Percentiles rank a stretch among this genome's conserved stretches.
These are phyloP conservation scores for Neocatenulostroma microsporum DNA, from an alignment of 2,329 filamentous ascomycete genomes.

Conservation along the genomic window DNA sequence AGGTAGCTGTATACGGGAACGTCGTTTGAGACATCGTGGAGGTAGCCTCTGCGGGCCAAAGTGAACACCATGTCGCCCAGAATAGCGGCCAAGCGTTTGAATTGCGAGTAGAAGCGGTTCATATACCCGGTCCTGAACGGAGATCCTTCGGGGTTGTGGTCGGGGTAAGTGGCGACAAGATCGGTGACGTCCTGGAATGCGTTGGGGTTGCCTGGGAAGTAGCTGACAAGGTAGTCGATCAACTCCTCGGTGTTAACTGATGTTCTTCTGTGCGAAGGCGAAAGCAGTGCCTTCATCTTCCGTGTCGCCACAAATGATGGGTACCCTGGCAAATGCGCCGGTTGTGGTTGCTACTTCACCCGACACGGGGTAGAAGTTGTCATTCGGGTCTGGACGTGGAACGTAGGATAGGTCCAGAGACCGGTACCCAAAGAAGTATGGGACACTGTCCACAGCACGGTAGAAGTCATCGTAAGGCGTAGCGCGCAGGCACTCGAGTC, in stretches of 20 bases:
- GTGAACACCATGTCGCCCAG: slow-evolving; percentile 68
- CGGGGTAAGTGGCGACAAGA: slow-evolving; percentile 57
- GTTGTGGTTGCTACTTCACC: slow-evolving; percentile 50
- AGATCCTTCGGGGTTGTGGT: slow-evolving; percentile 52
- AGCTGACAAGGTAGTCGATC: slow-evolving; percentile 55
- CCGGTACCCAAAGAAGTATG: slow-evolving; percentile 58
- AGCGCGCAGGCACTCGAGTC: slow-evolving; percentile 42
- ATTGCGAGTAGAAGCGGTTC: slow-evolving; percentile 69
- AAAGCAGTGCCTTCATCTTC: slow-evolving; percentile 77
- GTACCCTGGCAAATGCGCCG: slow-evolving; percentile 52
- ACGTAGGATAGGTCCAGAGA: slow-evolving; percentile 66
- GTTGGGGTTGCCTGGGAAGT: slow-evolving; percentile 45
- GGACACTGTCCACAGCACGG: slow-evolving; percentile 61
- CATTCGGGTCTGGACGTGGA: slow-evolving; percentile 58
- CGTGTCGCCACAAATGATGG: slow-evolving; percentile 63
- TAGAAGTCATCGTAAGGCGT: slow-evolving; percentile 45
- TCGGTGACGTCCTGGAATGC: slow-evolving; percentile 34
- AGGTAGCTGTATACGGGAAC: slow-evolving; percentile 61
- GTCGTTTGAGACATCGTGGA: slow-evolving; percentile 40
- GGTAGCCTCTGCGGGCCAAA: slow-evolving; percentile 58
- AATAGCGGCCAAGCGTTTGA: slow-evolving; percentile 68
- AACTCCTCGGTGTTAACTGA: slow-evolving; percentile 55
- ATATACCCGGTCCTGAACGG: slow-evolving; percentile 62
- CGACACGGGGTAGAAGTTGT: slow-evolving; percentile 52
- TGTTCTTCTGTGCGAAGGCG: slow-evolving; percentile 59